Base-by-base conservation (phyloP, 352 stramenopile species). In the Pseudoperonospora humuli region DNA sequence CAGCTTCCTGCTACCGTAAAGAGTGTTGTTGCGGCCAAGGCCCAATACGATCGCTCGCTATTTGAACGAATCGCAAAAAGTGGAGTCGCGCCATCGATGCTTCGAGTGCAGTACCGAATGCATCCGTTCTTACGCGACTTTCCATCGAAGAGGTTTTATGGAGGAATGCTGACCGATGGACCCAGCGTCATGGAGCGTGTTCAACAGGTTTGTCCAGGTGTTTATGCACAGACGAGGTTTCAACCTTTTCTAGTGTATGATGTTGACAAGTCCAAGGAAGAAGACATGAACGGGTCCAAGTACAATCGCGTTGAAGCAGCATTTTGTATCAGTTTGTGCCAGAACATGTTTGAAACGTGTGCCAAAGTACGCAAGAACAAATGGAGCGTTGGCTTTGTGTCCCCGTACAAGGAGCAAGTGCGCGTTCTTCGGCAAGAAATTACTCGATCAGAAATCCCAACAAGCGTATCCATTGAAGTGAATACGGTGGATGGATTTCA, bases 401-500 rank as follows among this genome's bases (percentile, higher is more conserved):
- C 96, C 13, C 97, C 96, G 4, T 99, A 99, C 71, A 88, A 93
- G 36, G 94, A 98, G 49, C 97, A 99, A 74, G 86, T 97, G 20
- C 65, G 62, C 6, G 64, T 80, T 19, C 47, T 95, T 42, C 72
- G 80, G 5, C 75, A 76, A 24, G 75, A 85, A 53, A 68, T 90
- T 14, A 72, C 55, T 7, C 61, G 60, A 7, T 81, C 58, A 14
- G 54, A 34, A 3, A 72, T 86, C 14, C 71, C 73, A 2, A 24
- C 64, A 14, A 72, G 47, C 0, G 28, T 89, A 14, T 84, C 69
- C n/a, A 57, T 98, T 32, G 82, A 98, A 69, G 89, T 98, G 7
- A 96, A 96, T 45, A 98, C 93, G 3, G 95, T 99, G 4, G 95
- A 99, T 73, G 95, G 89, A 0, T 99, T 98, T 61, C 97, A 99